Evolutionary conservation across 257 asterid species (phyloP), one percentile per base, ranked within the genome.

Genomic region (Cynanchum wilfordii): DNA sequence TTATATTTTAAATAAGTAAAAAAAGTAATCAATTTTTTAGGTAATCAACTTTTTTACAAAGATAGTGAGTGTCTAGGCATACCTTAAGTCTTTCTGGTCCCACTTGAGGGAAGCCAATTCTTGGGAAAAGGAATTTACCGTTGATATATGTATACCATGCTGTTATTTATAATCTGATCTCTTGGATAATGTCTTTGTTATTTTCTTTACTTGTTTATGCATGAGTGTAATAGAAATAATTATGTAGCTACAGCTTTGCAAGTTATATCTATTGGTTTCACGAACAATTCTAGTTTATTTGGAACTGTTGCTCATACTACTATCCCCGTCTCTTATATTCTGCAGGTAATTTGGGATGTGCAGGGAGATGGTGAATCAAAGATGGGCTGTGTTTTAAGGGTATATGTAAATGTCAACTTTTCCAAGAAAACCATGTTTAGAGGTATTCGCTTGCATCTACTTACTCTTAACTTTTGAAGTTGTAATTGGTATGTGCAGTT

Each of bases 401-500:
- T 90, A 69, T 95, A 89, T 77, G 75, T 80, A 79, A 81, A 87
- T 71, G 94, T 95, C 69, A 87, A 90, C 59, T 95, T 95, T 80
- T 86, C 97, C 77, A 95, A 87, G 92, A 88, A 79, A 85, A 95
- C 99, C 69, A 90, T 95, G 89, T 92, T 87, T 84, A 95, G 82
- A 92, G 99, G 99, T 95, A 81, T 76, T 52, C 22, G 52, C 33
- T 65, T 56, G 16, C 57, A 9, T 59, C 64, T 36, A 2, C n/a
- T 62, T 27, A 38, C 42, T 68, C 36, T 16, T 33, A 16, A 1
- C n/a, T 29, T 66, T 38, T 5, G 20, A 13, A 57, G 7, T 44
- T 58, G 50, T 36, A 63, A 36, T 64, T 64, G 50, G 50, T 64
- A 3, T 8, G 67, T 64, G 7, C 17, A 19, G 29, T 64, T 64